phyloP scores from a whole-genome alignment of 768 basidiomycete species.

The Amylocystis lapponica region DNA sequence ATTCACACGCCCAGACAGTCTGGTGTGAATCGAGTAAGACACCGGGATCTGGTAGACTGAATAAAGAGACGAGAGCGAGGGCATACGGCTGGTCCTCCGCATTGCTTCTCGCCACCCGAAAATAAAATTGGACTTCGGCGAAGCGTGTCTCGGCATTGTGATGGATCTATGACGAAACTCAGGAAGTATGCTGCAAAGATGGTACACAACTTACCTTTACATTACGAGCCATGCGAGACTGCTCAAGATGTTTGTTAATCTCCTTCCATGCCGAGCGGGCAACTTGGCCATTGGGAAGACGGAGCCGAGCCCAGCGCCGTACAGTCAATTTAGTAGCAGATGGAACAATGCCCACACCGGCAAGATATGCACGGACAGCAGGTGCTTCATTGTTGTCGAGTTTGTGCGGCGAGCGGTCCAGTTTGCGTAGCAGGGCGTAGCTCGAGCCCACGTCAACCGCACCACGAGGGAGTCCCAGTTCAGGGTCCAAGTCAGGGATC shows the following conservation, averaged over 20 bases:
- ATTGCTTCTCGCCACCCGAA: too few relatives aligned
- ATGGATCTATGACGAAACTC: too few relatives aligned
- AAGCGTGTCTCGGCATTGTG: too few relatives aligned
- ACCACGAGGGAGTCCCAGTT: background rate
- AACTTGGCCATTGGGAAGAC: slow-evolving; percentile 34
- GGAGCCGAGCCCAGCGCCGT: slow-evolving; percentile 29
- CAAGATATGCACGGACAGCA: background rate
- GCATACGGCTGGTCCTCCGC: too few relatives aligned
- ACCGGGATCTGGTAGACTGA: too few relatives aligned
- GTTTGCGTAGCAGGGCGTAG: background rate
- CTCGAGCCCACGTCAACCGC: background rate
- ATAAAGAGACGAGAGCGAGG: too few relatives aligned
- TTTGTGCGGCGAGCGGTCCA: background rate
- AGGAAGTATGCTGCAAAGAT: too few relatives aligned
- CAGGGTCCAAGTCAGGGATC: background rate
- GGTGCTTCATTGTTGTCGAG: background rate
- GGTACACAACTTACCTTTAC: too few relatives aligned
- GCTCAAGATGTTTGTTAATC: slow-evolving; percentile 5
- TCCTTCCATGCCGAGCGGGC: slow-evolving; percentile 30
- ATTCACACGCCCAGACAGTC: too few relatives aligned
- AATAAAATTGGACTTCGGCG: too few relatives aligned
- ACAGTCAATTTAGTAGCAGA: background rate
- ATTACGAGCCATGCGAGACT: slow-evolving; percentile 25
- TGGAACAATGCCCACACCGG: background rate
- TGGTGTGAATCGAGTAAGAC: too few relatives aligned